These are phyloP conservation scores for Corynascus novoguineensis DNA, from an alignment of 495 filamentous ascomycete genomes.

Conservation along the genomic window DNA sequence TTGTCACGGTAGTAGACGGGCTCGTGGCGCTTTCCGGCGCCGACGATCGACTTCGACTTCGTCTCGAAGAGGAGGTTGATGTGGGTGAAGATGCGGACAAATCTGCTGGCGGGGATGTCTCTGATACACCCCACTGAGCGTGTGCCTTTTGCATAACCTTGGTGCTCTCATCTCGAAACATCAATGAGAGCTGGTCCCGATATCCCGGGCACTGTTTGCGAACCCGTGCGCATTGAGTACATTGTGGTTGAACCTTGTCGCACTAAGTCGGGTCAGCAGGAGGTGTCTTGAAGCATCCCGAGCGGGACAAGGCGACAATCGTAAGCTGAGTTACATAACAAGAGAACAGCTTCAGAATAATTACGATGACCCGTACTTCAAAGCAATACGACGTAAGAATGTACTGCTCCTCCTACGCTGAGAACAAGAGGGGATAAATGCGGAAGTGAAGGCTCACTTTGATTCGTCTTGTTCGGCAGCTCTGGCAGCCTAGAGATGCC, in stretches of 20 bases:
- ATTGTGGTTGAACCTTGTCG: constrained; percentile 59
- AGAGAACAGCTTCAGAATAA: neutral
- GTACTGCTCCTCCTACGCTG: no score
- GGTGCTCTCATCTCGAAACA: constrained; percentile 69
- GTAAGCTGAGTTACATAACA: neutral
- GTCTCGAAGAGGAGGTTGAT: constrained; percentile 13
- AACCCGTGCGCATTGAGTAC: constrained; percentile 57
- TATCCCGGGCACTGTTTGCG: constrained; percentile 62
- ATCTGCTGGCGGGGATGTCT: constrained; percentile 15
- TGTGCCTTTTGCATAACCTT: constrained; percentile 61
- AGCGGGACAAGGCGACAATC: neutral
- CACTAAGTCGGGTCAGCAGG: constrained; percentile 43
- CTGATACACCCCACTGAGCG: constrained; percentile 43
- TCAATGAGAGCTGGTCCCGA: constrained; percentile 59
- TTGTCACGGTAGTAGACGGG: neutral
- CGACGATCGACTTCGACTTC: constrained; percentile 10
- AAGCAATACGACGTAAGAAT: no score
- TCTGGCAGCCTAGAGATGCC: constrained; percentile 62
- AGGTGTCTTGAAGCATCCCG: neutral
- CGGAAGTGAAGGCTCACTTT: constrained; percentile 39
- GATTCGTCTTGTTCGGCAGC: constrained; percentile 59
- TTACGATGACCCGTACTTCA: no score
- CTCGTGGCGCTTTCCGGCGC: constrained; percentile 12
- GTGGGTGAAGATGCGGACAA: constrained; percentile 30
- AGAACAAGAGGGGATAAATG: neutral